A percentile compares a stretch with the other conserved stretches of the same genome.
These are phyloP conservation scores for Globisporangium barbulae DNA, from an alignment of 352 stramenopile species.

Conservation along the genomic window DNA sequence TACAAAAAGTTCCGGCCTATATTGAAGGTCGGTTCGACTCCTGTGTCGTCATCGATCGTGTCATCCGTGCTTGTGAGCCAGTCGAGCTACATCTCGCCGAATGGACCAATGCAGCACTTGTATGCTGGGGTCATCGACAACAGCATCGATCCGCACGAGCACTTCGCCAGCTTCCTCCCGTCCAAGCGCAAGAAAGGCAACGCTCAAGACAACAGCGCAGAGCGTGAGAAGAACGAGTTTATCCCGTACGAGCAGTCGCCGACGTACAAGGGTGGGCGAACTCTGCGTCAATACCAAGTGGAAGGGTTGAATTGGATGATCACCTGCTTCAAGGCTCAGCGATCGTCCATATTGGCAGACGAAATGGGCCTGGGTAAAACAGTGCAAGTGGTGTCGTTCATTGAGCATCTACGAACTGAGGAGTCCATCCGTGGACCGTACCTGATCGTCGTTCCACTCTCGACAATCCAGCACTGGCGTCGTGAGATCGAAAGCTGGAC, in stretches of 20 bases:
- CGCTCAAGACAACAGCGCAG: constrained; percentile 13
- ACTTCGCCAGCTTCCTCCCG: constrained; percentile 85
- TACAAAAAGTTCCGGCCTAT: constrained; percentile 64
- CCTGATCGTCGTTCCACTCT: constrained; percentile 85
- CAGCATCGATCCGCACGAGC: constrained; percentile 86
- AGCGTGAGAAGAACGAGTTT: constrained; percentile 58
- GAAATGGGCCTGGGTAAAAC: constrained; percentile 95
- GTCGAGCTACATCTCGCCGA: constrained; percentile 72
- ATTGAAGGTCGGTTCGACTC: constrained; percentile 47
- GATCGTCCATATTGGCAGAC: constrained; percentile 87
- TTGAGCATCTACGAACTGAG: constrained; percentile 85
- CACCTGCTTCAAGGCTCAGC: constrained; percentile 83
- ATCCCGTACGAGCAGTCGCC: constrained; percentile 88
- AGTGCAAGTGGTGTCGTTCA: constrained; percentile 93
- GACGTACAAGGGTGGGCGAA: constrained; percentile 84
- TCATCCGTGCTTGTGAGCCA: constrained; percentile 36
- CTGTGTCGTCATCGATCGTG: constrained; percentile 19
- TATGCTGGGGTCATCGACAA: constrained; percentile 88
- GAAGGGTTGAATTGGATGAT: constrained; percentile 90
- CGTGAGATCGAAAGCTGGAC: constrained; percentile 91
- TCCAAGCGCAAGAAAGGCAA: constrained; percentile 24
- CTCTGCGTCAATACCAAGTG: constrained; percentile 79
- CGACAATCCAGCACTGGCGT: constrained; percentile 86
- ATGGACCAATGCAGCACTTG: constrained; percentile 83
- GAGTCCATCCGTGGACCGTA: constrained; percentile 82